Conservation (phyloP, 352 stramenopile species). For the Globisporangium acanthophoron region DNA sequence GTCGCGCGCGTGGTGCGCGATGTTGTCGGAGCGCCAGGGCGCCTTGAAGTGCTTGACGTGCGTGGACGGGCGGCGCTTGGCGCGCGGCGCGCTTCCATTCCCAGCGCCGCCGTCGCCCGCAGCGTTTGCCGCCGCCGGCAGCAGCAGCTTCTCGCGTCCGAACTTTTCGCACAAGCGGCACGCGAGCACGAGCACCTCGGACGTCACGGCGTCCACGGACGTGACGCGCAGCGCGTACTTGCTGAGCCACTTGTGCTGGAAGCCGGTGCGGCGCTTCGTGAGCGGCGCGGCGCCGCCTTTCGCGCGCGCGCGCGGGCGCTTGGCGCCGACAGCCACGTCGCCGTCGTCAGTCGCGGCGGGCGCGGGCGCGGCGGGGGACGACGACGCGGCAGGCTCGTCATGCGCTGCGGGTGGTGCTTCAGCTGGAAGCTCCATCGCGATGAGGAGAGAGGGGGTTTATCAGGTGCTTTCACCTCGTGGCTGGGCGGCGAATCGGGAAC, state of each 20-base stretch:
- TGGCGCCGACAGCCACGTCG: not conserved
- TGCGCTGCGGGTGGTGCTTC: not conserved
- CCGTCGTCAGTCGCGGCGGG: not conserved
- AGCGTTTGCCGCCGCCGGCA: not conserved
- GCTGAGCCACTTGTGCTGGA: slow-evolving; percentile 14
- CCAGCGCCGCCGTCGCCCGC: not conserved
- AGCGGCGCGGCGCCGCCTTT: not conserved
- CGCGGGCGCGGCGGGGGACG: too few species aligned
- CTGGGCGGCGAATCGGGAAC: not conserved
- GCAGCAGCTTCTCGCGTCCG: slow-evolving; percentile 12
- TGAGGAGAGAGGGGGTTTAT: not conserved
- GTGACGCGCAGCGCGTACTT: slow-evolving; percentile 14
- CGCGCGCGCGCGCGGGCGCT: not conserved
- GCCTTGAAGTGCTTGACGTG: slow-evolving; percentile 17
- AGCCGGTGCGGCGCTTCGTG: slow-evolving; percentile 11
- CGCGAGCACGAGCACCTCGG: slow-evolving; percentile 11
- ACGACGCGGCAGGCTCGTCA: not conserved
- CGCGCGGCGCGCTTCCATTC: slow-evolving; percentile 1
- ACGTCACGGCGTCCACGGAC: slow-evolving; percentile 11
- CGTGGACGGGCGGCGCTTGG: slow-evolving; percentile 10
- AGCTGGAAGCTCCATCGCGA: not conserved
- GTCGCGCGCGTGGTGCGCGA: slow-evolving; percentile 12
- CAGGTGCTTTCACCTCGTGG: not conserved
- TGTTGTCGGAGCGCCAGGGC: slow-evolving; percentile 16
- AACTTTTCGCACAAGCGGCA: slow-evolving; percentile 15